These are phyloP conservation scores for Globisporangium viniferum DNA, from an alignment of 352 stramenopile species.

Conservation along the genomic window DNA sequence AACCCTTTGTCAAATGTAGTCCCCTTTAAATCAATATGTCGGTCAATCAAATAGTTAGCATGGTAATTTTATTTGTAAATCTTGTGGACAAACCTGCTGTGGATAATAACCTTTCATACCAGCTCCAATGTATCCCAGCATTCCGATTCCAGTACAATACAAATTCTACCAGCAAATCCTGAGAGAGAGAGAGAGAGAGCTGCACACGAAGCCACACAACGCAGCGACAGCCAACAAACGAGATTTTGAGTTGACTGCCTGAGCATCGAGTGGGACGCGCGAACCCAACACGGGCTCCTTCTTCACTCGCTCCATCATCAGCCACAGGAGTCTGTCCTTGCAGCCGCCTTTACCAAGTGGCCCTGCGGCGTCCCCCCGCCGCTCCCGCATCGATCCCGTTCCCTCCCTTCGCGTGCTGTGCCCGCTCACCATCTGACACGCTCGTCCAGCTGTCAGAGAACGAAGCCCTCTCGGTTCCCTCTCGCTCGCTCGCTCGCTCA, in stretches of 20 bases:
- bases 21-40: not conserved
- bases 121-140: not conserved
- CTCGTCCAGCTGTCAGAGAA: not conserved
- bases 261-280: constrained; percentile 2
- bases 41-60: too few species aligned
- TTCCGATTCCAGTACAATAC: not conserved
- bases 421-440: not conserved
- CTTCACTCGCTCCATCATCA: not conserved
- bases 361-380: not conserved
- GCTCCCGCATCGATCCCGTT: not conserved
- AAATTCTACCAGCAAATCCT: not conserved
- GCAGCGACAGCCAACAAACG: not conserved
- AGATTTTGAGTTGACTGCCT: not conserved
- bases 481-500: not conserved
- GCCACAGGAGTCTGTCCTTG: not conserved
- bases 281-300: not conserved
- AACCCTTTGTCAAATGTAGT: not conserved
- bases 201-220: constrained; percentile 1
- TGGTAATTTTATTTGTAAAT: too few species aligned
- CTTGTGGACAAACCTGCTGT: not conserved
- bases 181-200: not conserved
- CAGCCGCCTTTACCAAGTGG: constrained; percentile 1
- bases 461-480: not conserved
- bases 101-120: not conserved
- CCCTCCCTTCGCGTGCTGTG: not conserved